Percentiles rank a stretch among this genome's conserved stretches.
phyloP scores from a whole-genome alignment of 192 early-diverging fungal genomes.

The Umbelopsis sp. region DNA sequence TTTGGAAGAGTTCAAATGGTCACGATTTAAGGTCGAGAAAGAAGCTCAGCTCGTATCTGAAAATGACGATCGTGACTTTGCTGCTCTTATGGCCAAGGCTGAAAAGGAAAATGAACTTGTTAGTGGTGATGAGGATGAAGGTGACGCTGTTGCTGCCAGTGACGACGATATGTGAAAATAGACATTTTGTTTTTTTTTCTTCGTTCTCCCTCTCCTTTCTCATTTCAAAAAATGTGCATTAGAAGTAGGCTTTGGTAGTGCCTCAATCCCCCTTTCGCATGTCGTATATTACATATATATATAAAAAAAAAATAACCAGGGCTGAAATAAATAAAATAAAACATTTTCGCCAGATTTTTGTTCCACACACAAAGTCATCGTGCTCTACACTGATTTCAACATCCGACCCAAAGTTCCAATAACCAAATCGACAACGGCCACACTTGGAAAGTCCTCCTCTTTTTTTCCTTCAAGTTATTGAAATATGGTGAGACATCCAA shows the following conservation, averaged over 20 bases:
- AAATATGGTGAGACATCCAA: slow-evolving; percentile 7
- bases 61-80: slow-evolving; percentile 93
- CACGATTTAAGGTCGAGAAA: slow-evolving; percentile 80
- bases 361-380: no score
- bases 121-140: slow-evolving; percentile 88
- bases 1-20: slow-evolving; percentile 72
- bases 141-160: slow-evolving; percentile 59
- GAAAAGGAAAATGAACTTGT: slow-evolving; percentile 94
- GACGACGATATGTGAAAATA: slow-evolving; percentile 42
- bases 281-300: neutral
- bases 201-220: slow-evolving; percentile 13
- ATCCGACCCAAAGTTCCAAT: neutral
- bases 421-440: neutral
- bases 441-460: slow-evolving; percentile 1
- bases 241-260: slow-evolving; percentile 18
- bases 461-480: slow-evolving; percentile 17
- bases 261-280: slow-evolving; percentile 20
- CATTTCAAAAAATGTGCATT: slow-evolving; percentile 17
- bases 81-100: slow-evolving; percentile 82
- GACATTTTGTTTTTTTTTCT: neutral
- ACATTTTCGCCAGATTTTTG: neutral
- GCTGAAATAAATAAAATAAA: neutral
- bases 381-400: no score
- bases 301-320: neutral
- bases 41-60: slow-evolving; percentile 88